phyloP scores from a whole-genome alignment of 208 protist species.

The Crithidia fasciculata region DNA sequence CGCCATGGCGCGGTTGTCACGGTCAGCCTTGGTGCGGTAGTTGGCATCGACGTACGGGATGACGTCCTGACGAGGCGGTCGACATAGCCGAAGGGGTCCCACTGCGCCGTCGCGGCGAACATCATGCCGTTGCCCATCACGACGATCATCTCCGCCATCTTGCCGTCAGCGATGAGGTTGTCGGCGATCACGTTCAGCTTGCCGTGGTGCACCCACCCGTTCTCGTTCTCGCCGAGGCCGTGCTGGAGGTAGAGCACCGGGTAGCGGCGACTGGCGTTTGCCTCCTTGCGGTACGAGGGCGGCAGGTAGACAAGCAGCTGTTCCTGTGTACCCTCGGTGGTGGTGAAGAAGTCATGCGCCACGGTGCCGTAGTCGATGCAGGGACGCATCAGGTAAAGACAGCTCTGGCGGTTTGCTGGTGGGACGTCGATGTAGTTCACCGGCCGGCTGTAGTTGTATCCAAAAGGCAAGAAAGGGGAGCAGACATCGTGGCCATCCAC shows the following conservation, averaged over 20 bases:
- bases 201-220: slow-evolving; percentile 35
- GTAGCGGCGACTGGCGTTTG: slow-evolving; percentile 19
- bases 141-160: slow-evolving; percentile 31
- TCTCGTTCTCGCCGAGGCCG: slow-evolving; percentile 42
- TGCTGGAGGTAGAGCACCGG: slow-evolving; percentile 37
- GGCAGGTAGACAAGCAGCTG: slow-evolving; percentile 27
- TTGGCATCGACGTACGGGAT: slow-evolving; percentile 39
- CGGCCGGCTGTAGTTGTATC: slow-evolving; percentile 29
- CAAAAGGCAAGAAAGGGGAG: slow-evolving; percentile 31
- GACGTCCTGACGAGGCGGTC: slow-evolving; percentile 32
- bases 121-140: slow-evolving; percentile 37
- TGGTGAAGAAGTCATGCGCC: slow-evolving; percentile 17
- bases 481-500: slow-evolving; percentile 33
- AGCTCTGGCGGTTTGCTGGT: slow-evolving; percentile 6
- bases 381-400: slow-evolving; percentile 2
- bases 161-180: slow-evolving; percentile 38
- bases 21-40: slow-evolving; percentile 33
- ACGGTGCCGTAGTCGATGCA: slow-evolving; percentile 22
- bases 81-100: slow-evolving; percentile 21
- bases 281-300: slow-evolving; percentile 20
- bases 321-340: slow-evolving; percentile 17
- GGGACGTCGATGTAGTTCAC: slow-evolving; percentile 40
- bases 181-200: slow-evolving; percentile 48
- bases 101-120: too few relatives aligned
- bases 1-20: slow-evolving; percentile 34